phyloP scores from a whole-genome alignment of 1,284 basidiomycete genomes.

The Irpex lacteus region DNA sequence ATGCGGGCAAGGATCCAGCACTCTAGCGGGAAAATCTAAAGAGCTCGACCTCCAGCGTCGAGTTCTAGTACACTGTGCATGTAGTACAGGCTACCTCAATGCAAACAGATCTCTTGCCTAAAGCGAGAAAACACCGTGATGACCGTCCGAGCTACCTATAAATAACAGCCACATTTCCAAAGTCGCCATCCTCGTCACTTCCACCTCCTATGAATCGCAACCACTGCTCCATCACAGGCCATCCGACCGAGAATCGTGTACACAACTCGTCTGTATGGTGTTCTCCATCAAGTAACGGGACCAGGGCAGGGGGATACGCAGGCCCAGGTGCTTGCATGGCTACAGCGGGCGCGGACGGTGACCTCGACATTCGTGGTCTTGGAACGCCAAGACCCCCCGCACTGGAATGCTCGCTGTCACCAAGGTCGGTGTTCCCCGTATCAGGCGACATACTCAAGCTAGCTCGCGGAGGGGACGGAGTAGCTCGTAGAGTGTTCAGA shows the following conservation, averaged over 20 bases:
- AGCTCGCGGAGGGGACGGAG: conserved; percentile 22
- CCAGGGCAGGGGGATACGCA: conserved; percentile 55
- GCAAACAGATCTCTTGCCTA: conserved; percentile 71
- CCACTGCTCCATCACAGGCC: conserved; percentile 81
- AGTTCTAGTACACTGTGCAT: conserved; percentile 72
- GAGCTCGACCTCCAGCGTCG: conserved; percentile 91
- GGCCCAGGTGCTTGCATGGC: conserved; percentile 25
- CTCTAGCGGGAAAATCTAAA: conserved; percentile 78
- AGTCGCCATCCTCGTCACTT: conserved; percentile 38
- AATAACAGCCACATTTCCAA: conserved; percentile 50
- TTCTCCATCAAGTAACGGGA: conserved; percentile 75
- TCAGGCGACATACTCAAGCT: conserved; percentile 18
- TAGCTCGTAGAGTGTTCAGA: conserved; percentile 9
- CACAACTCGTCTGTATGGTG: conserved; percentile 92
- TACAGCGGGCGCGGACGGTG: conserved; percentile 37
- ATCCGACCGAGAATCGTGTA: conserved; percentile 78
- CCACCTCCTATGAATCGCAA: conserved; percentile 63
- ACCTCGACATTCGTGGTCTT: conserved; percentile 46
- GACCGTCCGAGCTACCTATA: conserved; percentile 31
- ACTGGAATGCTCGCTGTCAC: conserved; percentile 28
- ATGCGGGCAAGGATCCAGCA: conserved; percentile 58
- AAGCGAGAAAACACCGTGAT: neutral
- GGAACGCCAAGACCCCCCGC: conserved; percentile 26
- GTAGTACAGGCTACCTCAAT: conserved; percentile 77
- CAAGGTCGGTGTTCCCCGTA: conserved; percentile 16